Percentiles rank a stretch among this genome's conserved stretches.
phyloP scores from a whole-genome alignment of 2,329 filamentous ascomycete genomes.

The Colletotrichum simmondsii region DNA sequence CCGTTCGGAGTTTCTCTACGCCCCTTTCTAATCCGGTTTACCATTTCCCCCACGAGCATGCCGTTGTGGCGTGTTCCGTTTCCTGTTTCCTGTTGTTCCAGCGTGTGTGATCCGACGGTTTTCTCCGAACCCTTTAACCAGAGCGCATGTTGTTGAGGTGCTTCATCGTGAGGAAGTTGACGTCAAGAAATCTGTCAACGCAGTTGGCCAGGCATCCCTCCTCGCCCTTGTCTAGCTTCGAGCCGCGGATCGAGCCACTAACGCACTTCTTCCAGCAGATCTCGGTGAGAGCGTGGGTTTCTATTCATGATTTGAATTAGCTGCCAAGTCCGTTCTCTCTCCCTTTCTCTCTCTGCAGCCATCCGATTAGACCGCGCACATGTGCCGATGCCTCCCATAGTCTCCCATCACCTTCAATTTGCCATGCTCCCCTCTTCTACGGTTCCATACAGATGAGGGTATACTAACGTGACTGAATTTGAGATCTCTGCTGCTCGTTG shows the following conservation, averaged over 20 bases:
- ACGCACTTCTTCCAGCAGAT: constrained; percentile 97
- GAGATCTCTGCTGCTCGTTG: constrained; percentile 87
- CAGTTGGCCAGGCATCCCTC: constrained; percentile 91
- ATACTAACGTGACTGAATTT: constrained; percentile 68
- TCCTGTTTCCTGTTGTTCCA: not conserved
- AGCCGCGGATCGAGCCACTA: constrained; percentile 75
- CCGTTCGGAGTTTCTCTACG: not conserved
- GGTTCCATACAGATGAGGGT: constrained; percentile 37
- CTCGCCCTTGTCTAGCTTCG: constrained; percentile 80
- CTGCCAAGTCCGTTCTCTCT: not conserved
- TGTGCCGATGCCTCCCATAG: not conserved
- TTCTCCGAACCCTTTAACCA: not conserved
- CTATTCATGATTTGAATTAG: constrained; percentile 44
- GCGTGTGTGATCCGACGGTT: not conserved
- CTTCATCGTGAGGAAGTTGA: constrained; percentile 85
- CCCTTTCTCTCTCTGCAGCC: no score
- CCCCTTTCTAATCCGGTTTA: not conserved
- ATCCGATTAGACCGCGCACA: not conserved
- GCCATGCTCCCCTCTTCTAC: not conserved
- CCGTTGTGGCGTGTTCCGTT: not conserved
- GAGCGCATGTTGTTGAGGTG: constrained; percentile 75
- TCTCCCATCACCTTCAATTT: not conserved
- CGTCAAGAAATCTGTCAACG: constrained; percentile 92
- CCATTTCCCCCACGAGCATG: no score
- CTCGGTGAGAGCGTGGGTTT: constrained; percentile 69